phyloP scores from a whole-genome alignment of 495 filamentous ascomycete species.

The Hypoxylon trugodes region DNA sequence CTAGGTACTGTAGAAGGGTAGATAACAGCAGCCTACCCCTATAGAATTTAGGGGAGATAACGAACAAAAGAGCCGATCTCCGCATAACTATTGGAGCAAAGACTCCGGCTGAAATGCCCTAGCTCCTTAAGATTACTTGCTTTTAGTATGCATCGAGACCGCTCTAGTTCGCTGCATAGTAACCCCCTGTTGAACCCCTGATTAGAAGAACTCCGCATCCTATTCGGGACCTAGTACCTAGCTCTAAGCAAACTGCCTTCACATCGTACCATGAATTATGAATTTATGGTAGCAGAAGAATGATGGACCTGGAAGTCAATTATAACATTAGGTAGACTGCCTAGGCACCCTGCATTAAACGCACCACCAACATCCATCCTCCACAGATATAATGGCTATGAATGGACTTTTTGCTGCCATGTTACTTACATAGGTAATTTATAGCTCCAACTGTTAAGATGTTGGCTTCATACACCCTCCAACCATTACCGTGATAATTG shows the following conservation, averaged over 20 bases:
- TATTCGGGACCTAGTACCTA: too few species aligned
- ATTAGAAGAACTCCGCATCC: neutral
- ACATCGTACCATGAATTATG: neutral
- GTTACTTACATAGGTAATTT: slow-evolving; percentile 18
- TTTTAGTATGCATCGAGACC: slow-evolving; percentile 13
- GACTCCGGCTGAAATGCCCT: slow-evolving; percentile 3
- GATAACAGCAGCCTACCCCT: neutral
- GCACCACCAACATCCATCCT: slow-evolving; percentile 2
- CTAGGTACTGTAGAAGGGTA: too few species aligned
- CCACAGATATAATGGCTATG: neutral
- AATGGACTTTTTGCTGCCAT: slow-evolving; percentile 1
- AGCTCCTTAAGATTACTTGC: slow-evolving; percentile 1
- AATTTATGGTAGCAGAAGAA: neutral
- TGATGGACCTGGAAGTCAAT: slow-evolving; percentile 1
- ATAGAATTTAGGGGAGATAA: neutral
- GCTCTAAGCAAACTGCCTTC: neutral
- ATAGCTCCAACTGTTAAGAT: slow-evolving; percentile 9
- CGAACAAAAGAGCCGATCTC: neutral
- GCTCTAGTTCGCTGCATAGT: slow-evolving; percentile 6
- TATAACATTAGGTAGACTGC: slow-evolving; percentile 21
- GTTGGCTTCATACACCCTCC: neutral
- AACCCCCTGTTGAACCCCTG: slow-evolving; percentile 4
- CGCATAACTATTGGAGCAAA: slow-evolving; percentile 7
- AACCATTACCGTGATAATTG: slow-evolving; percentile 4
- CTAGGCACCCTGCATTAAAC: slow-evolving; percentile 13